phyloP scores from a whole-genome alignment of 2,329 filamentous ascomycete species.

The Colletotrichum sidae region DNA sequence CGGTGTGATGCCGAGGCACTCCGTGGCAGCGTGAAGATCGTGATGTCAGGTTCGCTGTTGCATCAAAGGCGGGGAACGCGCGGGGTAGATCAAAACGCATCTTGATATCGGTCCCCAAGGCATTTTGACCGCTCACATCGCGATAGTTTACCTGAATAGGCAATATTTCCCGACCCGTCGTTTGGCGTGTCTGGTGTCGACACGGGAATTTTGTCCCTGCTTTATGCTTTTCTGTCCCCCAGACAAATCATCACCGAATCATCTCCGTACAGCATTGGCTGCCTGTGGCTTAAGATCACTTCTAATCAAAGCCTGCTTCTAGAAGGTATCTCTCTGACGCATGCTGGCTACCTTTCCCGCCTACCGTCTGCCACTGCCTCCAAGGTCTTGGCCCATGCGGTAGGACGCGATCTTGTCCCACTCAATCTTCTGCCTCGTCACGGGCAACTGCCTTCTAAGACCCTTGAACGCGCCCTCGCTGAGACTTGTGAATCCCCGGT shows the following conservation, averaged over 20 bases:
- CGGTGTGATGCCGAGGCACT: conserved; percentile 30
- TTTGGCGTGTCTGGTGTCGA: too few relatives aligned
- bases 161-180: conserved; percentile 3
- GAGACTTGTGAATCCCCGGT: conserved; percentile 86
- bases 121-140: conserved; percentile 5
- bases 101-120: conserved; percentile 10
- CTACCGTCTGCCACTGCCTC: conserved; percentile 72
- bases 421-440: conserved; percentile 98
- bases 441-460: conserved; percentile 89
- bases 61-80: conserved; percentile 34
- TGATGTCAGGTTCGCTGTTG: conserved; percentile 9
- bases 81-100: conserved; percentile 21
- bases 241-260: neutral
- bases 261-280: neutral
- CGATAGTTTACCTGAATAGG: conserved; percentile 18
- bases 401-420: conserved; percentile 99
- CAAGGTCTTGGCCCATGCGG: conserved; percentile 83
- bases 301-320: neutral
- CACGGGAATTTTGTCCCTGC: too few relatives aligned
- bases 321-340: conserved; percentile 16
- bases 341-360: neutral
- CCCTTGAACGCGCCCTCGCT: conserved; percentile 97
- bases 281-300: too few relatives aligned
- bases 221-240: too few relatives aligned
- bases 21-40: conserved; percentile 6